These are phyloP conservation scores for Aureobasidium sp. DNA, from an alignment of 2,329 filamentous ascomycete genomes.

Conservation along the genomic window DNA sequence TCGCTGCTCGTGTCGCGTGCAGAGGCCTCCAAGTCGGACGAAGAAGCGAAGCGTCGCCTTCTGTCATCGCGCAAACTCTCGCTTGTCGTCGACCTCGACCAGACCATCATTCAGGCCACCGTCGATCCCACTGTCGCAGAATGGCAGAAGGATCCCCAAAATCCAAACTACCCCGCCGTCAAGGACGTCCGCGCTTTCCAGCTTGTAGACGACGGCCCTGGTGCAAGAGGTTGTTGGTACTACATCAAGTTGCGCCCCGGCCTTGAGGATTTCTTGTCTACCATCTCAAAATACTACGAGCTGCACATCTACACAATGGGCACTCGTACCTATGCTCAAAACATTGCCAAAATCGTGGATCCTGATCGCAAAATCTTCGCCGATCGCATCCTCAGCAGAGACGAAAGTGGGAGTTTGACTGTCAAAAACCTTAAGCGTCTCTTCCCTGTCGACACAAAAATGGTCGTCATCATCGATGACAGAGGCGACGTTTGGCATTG, in stretches of 20 bases:
- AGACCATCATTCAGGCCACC: conserved; percentile 96
- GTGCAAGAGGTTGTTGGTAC: conserved; percentile 78
- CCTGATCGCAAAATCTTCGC: conserved; percentile 84
- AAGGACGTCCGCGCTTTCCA: conserved; percentile 86
- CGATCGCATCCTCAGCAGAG: conserved; percentile 89
- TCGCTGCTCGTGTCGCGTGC: conserved; percentile 75
- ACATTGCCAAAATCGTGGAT: conserved; percentile 88
- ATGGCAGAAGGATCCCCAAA: conserved; percentile 82
- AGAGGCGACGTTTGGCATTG: conserved; percentile 95
- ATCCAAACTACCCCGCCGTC: conserved; percentile 85
- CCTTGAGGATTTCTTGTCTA: conserved; percentile 69
- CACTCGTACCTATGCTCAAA: conserved; percentile 88
- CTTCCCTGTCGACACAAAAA: conserved; percentile 95
- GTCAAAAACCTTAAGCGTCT: conserved; percentile 84
- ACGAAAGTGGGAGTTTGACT: conserved; percentile 90
- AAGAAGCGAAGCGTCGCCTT: conserved; percentile 77
- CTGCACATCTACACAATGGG: conserved; percentile 99
- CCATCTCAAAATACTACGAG: conserved; percentile 76
- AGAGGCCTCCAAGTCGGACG: conserved; percentile 75
- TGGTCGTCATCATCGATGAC: conserved; percentile 99
- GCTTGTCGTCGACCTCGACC: conserved; percentile 92
- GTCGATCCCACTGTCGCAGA: conserved; percentile 94
- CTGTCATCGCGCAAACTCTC: conserved; percentile 77
- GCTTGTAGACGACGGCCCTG: conserved; percentile 74
- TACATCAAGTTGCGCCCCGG: conserved; percentile 97